Conservation (phyloP, 2,329 filamentous ascomycete species). For the Knoxdaviesia capensis region DNA sequence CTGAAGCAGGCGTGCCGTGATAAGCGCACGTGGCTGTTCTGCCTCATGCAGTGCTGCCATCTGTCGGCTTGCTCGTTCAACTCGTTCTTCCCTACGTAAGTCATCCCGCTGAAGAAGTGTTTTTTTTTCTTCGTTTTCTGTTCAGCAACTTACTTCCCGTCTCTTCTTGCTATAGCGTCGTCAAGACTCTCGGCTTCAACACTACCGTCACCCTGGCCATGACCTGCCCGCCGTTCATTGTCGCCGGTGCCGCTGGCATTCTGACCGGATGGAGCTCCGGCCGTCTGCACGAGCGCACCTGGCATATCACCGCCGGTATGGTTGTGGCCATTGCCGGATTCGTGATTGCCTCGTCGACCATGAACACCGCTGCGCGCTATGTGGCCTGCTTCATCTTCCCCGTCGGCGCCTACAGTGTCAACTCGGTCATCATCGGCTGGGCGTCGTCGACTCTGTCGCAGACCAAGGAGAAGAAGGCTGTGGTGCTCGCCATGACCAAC, state of each 20-base stretch:
- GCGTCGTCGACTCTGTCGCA: conserved; percentile 21
- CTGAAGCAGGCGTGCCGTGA: conserved; percentile 27
- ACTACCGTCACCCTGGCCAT: conserved; percentile 28
- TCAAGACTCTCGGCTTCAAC: conserved; percentile 26
- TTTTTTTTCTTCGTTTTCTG: neutral
- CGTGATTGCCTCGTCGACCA: conserved; percentile 15
- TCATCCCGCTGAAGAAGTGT: neutral
- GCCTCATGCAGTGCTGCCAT: conserved; percentile 35
- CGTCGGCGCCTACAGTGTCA: conserved; percentile 22
- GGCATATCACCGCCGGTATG: conserved; percentile 26
- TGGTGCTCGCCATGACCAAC: conserved; percentile 26
- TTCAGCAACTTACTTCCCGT: neutral
- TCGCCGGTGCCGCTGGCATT: conserved; percentile 25
- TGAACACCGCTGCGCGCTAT: conserved; percentile 19
- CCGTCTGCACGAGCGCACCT: conserved; percentile 24
- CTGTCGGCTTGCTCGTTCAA: conserved; percentile 25
- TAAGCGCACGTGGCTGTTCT: conserved; percentile 29
- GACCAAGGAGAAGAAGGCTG: conserved; percentile 27
- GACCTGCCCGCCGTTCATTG: conserved; percentile 30
- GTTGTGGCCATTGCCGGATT: conserved; percentile 20
- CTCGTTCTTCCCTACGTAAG: conserved; percentile 14
- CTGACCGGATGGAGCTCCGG: conserved; percentile 28
- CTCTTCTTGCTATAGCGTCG: conserved; percentile 12
- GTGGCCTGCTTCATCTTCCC: conserved; percentile 21
- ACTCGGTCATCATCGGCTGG: conserved; percentile 26